Base-by-base conservation (phyloP, 1,284 basidiomycete species). In the Cryptococcus sp. region DNA sequence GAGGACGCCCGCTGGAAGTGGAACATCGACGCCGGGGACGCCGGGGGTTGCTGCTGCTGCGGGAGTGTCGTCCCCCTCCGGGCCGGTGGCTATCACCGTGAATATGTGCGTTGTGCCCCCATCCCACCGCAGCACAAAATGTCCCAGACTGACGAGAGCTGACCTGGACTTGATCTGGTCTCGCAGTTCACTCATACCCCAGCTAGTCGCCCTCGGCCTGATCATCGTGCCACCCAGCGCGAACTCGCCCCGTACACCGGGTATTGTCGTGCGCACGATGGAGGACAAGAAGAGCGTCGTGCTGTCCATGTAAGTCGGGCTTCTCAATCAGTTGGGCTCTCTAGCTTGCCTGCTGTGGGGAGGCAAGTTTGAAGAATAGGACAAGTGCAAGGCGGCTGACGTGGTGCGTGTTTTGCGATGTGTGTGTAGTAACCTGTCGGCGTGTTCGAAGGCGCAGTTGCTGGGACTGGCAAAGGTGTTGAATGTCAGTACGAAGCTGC, bases 281-380 rank as follows among this genome's bases (percentile, higher is more conserved):
- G 70, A 71, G n/a, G 70, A 72, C 45, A 59, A 62, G 52, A 70
- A 71, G 52, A 49, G 59, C 18, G 64, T 68, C n/a, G 60, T 65
- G 2, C 39, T 72, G 16, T 67, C 63, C 4, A 62, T 72, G 70
- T 71, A 46, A 61, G 69, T 69, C 8, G 15, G 16, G 24, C 40
- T 21, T 35, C n/a, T n/a, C n/a, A 11, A 42, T n/a, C 40, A 16
- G 21, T 20, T 20, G 23, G 6, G 42, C 18, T 16, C 23, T 11
- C 18, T 3, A 7, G 23, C 23, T 24, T 21, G 13, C 23, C 12
- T n/a, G 33, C 23, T 20, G 15, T 51, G 11, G 16, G 18, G 18
- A 13, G 38, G 24, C 11, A 21, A 2, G 3, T 7, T 21, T 15
- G 35, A 16, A n/a, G 20, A 35, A 13, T 23, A 2, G 6, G 45